These are phyloP conservation scores for Monilinia fructicola DNA, from an alignment of 2,329 filamentous ascomycete species.

Conservation along the genomic window DNA sequence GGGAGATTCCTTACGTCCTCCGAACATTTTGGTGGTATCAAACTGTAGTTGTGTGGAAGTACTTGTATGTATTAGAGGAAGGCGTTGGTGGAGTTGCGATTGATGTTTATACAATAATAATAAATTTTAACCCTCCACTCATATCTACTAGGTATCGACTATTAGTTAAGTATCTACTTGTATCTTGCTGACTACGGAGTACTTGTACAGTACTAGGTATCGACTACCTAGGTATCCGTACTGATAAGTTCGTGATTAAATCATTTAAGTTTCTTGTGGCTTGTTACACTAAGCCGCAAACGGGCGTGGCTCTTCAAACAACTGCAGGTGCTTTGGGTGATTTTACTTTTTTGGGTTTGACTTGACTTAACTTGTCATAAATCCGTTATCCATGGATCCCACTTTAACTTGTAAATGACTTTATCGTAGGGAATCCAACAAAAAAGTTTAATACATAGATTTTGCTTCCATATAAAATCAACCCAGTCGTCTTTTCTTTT, in stretches of 20 bases:
- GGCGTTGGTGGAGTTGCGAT: neutral
- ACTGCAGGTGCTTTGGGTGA: neutral
- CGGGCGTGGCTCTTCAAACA: conserved; percentile 4
- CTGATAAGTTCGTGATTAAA: conserved; percentile 2
- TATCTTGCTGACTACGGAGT: conserved; percentile 7
- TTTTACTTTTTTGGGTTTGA: neutral
- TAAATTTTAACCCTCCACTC: conserved; percentile 17
- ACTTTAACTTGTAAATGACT: no score
- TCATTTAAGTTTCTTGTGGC: conserved; percentile 10
- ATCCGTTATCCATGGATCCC: conserved; percentile 10
- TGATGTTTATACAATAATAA: conserved; percentile 17
- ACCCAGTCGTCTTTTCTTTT: neutral
- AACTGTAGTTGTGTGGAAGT: conserved; percentile 14
- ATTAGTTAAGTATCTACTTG: no score
- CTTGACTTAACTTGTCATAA: conserved; percentile 1
- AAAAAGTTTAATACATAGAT: neutral
- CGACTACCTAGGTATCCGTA: no score
- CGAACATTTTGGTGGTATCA: conserved; percentile 54
- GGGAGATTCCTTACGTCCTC: conserved; percentile 53
- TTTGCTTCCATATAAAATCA: conserved; percentile 6
- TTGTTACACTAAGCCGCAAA: conserved; percentile 3
- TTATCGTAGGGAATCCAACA: neutral
- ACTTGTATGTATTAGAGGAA: no score
- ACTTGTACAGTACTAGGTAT: no score
- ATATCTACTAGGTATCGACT: no score